A percentile compares a stretch with the other conserved stretches of the same genome.
phyloP scores from a whole-genome alignment of 345 rosid species.

The Zanthoxylum bungeanum region DNA sequence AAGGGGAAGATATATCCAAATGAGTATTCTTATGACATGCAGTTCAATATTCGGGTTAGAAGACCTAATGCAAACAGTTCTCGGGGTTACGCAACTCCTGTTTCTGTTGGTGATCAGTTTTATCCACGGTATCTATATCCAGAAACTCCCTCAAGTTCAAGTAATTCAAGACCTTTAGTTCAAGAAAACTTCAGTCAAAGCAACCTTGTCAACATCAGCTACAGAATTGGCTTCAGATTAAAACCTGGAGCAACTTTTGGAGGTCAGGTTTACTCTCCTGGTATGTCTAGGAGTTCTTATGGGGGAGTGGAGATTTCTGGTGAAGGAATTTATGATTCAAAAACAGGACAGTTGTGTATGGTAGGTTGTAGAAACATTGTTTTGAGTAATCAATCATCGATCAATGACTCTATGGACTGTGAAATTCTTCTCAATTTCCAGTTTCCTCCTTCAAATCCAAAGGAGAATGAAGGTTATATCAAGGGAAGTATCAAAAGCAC shows the following conservation, averaged over 20 bases:
- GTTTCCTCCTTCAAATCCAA: conserved; percentile 37
- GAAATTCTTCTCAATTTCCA: conserved; percentile 32
- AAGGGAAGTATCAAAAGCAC: conserved; percentile 47
- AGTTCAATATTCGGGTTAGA: conserved; percentile 22
- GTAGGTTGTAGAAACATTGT: conserved; percentile 37
- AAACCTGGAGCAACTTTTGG: not conserved
- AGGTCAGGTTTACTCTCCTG: not conserved
- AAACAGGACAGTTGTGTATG: conserved; percentile 46
- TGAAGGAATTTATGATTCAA: conserved; percentile 41
- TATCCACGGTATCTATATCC: not conserved
- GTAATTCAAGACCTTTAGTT: not conserved
- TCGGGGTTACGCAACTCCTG: conserved; percentile 31
- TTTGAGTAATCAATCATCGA: not conserved
- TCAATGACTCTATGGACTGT: conserved; percentile 29
- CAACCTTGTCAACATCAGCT: conserved; percentile 31
- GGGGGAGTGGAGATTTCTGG: conserved; percentile 28
- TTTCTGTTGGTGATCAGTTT: conserved; percentile 33
- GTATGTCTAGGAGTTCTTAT: not conserved
- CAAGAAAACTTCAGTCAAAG: not conserved
- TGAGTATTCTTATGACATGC: conserved; percentile 32
- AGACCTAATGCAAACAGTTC: conserved; percentile 19
- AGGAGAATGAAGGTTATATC: conserved; percentile 18
- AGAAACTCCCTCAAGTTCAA: not conserved
- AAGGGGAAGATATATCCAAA: conserved; percentile 27
- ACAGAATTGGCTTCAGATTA: conserved; percentile 20